These are phyloP conservation scores for Clarireedia monteithiana DNA, from an alignment of 2,329 filamentous ascomycete genomes.

Conservation along the genomic window DNA sequence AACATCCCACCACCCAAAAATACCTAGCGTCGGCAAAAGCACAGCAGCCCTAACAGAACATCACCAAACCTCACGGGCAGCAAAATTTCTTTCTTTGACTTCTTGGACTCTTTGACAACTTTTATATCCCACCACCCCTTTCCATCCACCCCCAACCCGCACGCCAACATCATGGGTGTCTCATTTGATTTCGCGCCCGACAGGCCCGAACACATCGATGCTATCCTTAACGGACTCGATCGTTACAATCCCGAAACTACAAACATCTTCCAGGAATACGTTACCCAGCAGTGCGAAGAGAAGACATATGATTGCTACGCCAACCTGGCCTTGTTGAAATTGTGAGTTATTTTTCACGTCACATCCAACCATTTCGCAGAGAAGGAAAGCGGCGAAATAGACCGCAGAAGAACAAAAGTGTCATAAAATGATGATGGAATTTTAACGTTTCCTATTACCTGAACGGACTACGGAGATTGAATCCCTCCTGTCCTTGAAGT, in stretches of 20 bases:
- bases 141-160: not conserved
- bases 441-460: constrained; percentile 99
- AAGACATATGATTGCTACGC: constrained; percentile 94
- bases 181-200: constrained; percentile 83
- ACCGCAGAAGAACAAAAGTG: constrained; percentile 6
- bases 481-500: constrained; percentile 59
- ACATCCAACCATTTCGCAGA: too few species aligned
- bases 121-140: not conserved
- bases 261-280: constrained; percentile 85
- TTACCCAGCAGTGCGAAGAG: constrained; percentile 89
- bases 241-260: constrained; percentile 98
- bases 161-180: constrained; percentile 24
- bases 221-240: constrained; percentile 94
- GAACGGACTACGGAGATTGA: constrained; percentile 51
- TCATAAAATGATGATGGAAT: constrained; percentile 61
- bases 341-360: constrained; percentile 57
- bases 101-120: constrained; percentile 5
- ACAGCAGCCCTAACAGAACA: constrained; percentile 9
- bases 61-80: constrained; percentile 2
- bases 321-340: constrained; percentile 90
- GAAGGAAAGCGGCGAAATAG: too few species aligned
- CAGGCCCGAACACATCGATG: constrained; percentile 83
- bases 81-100: constrained; percentile 5
- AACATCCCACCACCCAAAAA: not conserved
- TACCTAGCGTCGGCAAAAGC: constrained; percentile 9